Base-by-base conservation (phyloP, 345 rosid genomes). In the Pistacia integerrima region DNA sequence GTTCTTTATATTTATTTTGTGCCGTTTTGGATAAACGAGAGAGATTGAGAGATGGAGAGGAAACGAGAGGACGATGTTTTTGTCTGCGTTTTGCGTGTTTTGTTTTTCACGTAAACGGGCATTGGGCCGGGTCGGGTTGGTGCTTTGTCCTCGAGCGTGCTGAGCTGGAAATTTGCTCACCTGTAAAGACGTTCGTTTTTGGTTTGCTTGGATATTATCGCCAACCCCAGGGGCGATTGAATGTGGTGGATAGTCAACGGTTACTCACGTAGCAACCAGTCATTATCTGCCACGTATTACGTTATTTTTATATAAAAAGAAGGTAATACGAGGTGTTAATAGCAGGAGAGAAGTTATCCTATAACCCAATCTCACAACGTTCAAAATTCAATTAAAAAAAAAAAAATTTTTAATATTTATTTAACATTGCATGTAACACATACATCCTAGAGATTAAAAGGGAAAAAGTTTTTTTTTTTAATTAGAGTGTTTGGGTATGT, bases 31-130 rank as follows among this genome's bases (percentile, higher is more conserved):
- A 59, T 59, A 73, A 65, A 61, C 30, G 38, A 36, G 66, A n/a
- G 67, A 22, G 59, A 16, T 73, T 36, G 61, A 73, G 69, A 22
- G 77, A 52, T 13, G 70, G 77, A 74, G 70, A 51, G 10, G 13
- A 62, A 28, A 16, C 46, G 67, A 11, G 67, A 11, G 28, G 51
- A 25, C 28, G 55, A 46, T 30, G 33, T 11, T 51, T 64, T 54
- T 54, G 36, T 11, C 69, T 16, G 59, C 76, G 60, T 28, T 73
- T 59, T 44, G 51, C n/a, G 54, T 0, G 12, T 1, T 13, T 11
- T 6, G 28, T 2, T 6, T 69, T 55, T 54, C 14, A 28, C 41
- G 67, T 25, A 36, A 44, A 18, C 44, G 0, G 6, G 25, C 12
- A 12, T 30, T 4, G 30, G 76, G 67, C 58, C 67, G 38, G 12